These are phyloP conservation scores for Pyricularia sp. DNA, from an alignment of 2,329 filamentous ascomycete species.

Conservation along the genomic window DNA sequence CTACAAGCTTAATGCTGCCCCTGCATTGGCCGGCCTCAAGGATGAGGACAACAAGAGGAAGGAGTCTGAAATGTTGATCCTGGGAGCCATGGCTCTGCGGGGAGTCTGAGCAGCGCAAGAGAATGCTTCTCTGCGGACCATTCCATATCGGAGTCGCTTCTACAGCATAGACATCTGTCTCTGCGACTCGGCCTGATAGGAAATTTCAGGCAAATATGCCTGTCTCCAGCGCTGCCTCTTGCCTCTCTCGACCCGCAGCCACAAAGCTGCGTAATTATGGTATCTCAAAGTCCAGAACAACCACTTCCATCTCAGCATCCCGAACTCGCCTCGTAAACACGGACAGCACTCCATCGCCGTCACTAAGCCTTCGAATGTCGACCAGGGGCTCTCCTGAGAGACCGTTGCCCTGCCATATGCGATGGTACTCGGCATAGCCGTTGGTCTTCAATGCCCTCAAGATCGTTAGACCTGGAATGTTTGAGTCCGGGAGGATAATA, in stretches of 20 bases:
- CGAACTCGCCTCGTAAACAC: slow-evolving; percentile 20
- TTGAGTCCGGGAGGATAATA: slow-evolving; percentile 25
- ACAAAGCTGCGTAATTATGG: neutral
- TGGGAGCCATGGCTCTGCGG: slow-evolving; percentile 72
- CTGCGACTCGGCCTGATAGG: too few species aligned
- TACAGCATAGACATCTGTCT: too few species aligned
- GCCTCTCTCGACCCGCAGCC: neutral
- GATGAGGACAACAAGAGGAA: slow-evolving; percentile 28
- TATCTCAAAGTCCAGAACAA: slow-evolving; percentile 26
- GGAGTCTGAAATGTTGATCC: slow-evolving; percentile 58
- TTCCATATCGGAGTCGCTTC: too few species aligned
- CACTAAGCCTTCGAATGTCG: slow-evolving; percentile 23
- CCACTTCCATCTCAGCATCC: slow-evolving; percentile 16
- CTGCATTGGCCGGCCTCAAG: slow-evolving; percentile 33
- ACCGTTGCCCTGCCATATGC: slow-evolving; percentile 24
- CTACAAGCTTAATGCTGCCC: slow-evolving; percentile 69
- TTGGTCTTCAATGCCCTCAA: slow-evolving; percentile 19
- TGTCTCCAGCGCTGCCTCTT: neutral
- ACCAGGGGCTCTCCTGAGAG: slow-evolving; percentile 29
- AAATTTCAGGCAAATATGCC: too few species aligned
- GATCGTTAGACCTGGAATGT: slow-evolving; percentile 18
- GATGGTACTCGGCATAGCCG: slow-evolving; percentile 21
- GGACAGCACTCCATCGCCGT: slow-evolving; percentile 24
- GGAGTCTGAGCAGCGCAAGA: slow-evolving; percentile 31
- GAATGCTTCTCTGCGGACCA: neutral